A percentile compares a stretch with the other conserved stretches of the same genome.
Conservation (phyloP, 2,329 filamentous ascomycete genomes). For the Amylocarpus encephaloides region DNA sequence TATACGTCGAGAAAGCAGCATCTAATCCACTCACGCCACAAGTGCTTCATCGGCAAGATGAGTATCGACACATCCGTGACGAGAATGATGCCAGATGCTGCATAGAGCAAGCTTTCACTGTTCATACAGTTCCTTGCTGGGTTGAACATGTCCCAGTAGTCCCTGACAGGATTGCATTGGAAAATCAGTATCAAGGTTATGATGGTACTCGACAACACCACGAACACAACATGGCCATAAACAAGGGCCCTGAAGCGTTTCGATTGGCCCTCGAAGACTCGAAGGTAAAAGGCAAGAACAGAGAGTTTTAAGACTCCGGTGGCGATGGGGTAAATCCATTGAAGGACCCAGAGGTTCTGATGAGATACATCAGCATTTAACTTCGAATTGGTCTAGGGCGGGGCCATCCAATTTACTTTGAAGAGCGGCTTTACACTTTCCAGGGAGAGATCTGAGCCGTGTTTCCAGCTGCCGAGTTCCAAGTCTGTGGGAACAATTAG, state of each 20-base stretch:
- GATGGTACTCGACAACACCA: background rate
- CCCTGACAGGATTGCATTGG: background rate
- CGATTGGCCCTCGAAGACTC: constrained; percentile 6
- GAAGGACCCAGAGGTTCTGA: constrained; percentile 6
- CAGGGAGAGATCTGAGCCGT: background rate
- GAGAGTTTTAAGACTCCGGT: constrained; percentile 4
- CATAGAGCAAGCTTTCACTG: background rate
- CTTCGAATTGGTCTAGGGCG: background rate
- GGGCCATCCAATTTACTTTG: background rate
- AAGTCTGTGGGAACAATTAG: constrained; percentile 1
- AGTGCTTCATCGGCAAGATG: constrained; percentile 4
- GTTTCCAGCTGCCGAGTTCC: constrained; percentile 6
- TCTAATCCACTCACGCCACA: constrained; percentile 1
- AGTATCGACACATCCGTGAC: constrained; percentile 1
- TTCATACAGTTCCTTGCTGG: background rate
- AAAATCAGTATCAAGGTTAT: constrained; percentile 2
- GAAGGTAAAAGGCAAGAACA: constrained; percentile 6
- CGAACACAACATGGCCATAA: background rate
- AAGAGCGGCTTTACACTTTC: background rate
- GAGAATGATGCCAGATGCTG: background rate
- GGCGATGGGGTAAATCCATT: background rate
- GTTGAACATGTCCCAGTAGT: background rate
- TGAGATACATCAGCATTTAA: background rate
- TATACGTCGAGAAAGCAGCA: background rate
- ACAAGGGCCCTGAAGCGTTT: constrained; percentile 2